Conservation (phyloP, 129 eudicot genomes). For the Daucus carota region DH1_v3.0 NC_030387.2:30255501-30256000, state of each 20-base stretch:
- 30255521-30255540: neutral
- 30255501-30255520: neutral
- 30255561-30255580: neutral
- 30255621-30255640: neutral
- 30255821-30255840: neutral
- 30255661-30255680: neutral
- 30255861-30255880: neutral
- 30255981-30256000: neutral
- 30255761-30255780: neutral
- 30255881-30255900: neutral
- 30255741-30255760: neutral
- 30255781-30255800: neutral
- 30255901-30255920: neutral
- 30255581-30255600: neutral
- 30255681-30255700: neutral
- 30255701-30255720: neutral
- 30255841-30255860: neutral
- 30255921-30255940: neutral
- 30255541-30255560: neutral
- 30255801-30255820: neutral
- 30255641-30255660: neutral
- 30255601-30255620: neutral
- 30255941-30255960: neutral
- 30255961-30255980: neutral
- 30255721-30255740: neutral